Evolutionary conservation across 2,329 filamentous ascomycete species (phyloP).

Genomic region (Eutypa lata): DNA sequence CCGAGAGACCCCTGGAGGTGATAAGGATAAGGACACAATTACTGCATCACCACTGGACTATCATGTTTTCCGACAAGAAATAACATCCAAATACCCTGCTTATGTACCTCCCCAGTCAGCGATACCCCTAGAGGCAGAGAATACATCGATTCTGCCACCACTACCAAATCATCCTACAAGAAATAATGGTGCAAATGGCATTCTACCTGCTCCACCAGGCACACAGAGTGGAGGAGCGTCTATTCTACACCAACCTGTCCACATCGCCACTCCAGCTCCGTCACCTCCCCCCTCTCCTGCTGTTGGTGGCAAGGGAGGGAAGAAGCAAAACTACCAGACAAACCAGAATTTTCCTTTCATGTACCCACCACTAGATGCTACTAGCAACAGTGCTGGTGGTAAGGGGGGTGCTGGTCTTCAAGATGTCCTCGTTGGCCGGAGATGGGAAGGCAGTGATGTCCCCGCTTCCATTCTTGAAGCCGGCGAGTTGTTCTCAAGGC

Average conservation of each 20-base stretch:
- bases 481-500: slow-evolving; percentile 82
- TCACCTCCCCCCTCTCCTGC: slow-evolving; percentile 89
- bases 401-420: slow-evolving; percentile 82
- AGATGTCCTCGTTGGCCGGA: slow-evolving; percentile 74
- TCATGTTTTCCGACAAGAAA: slow-evolving; percentile 92
- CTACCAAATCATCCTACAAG: slow-evolving; percentile 71
- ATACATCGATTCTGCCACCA: slow-evolving; percentile 85
- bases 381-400: slow-evolving; percentile 85
- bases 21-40: slow-evolving; percentile 72
- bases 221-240: slow-evolving; percentile 62
- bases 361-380: slow-evolving; percentile 87
- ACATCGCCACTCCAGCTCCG: slow-evolving; percentile 96
- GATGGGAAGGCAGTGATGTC: slow-evolving; percentile 91
- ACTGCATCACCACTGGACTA: slow-evolving; percentile 95
- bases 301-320: slow-evolving; percentile 85
- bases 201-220: slow-evolving; percentile 55
- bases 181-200: slow-evolving; percentile 57
- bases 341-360: slow-evolving; percentile 98
- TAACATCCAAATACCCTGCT: slow-evolving; percentile 95
- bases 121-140: slow-evolving; percentile 84
- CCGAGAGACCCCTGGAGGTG: slow-evolving; percentile 55
- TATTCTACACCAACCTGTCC: slow-evolving; percentile 91
- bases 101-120: slow-evolving; percentile 85
- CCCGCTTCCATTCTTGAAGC: slow-evolving; percentile 94
- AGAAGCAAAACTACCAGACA: slow-evolving; percentile 99